Evolutionary conservation across 176 grass and related monocot genomes (phyloP), one percentile per base, ranked within the genome.

Genomic region (Eremochloa ophiuroides): DNA sequence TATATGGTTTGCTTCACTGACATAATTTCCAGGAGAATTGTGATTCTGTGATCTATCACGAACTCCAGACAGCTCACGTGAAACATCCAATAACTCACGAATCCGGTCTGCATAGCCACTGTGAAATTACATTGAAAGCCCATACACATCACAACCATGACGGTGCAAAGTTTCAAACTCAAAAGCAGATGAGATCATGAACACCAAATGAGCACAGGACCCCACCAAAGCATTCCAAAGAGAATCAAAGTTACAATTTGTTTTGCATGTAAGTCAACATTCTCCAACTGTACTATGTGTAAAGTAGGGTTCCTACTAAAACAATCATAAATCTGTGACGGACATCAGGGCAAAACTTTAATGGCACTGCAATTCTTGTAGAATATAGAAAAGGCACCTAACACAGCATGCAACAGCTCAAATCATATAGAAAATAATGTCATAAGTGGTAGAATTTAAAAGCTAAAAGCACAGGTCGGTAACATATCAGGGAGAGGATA

Each of bases 101-200:
- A 99, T 99, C 73, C 96, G 91, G 68, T 95, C 93, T 62, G 96
- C 93, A 75, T 99, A 99, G 74, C 96, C 96, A 93, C 96, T 99
- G 92, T 89, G 75, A 86, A 76, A 69, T 56, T 85, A 88, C 46
- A 88, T 69, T 68, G 72, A 62, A 91, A 74, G 28, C 55, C 44
- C 65, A 85, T 77, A 81, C 22, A 11, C 43, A 58, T 76, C 69
- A 86, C 26, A 86, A 74, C 74, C 69, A 84, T 80, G 84, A 62
- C 3, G 1, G 53, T 23, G 46, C 26, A 62, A 50, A 72, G 46
- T 69, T 58, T 50, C 22, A 35, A 53, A 53, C 15, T 43, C 64
- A 76, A 87, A 76, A 66, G 79, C 31, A 70, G 46, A 22, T 51
- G 35, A 59, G 38, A 80, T 26, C 17, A 9, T 11, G 39, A 71